Percentiles rank a stretch among this genome's conserved stretches.
Conservation (phyloP, 1,284 basidiomycete genomes). For the Termitomyces sp. region DNA sequence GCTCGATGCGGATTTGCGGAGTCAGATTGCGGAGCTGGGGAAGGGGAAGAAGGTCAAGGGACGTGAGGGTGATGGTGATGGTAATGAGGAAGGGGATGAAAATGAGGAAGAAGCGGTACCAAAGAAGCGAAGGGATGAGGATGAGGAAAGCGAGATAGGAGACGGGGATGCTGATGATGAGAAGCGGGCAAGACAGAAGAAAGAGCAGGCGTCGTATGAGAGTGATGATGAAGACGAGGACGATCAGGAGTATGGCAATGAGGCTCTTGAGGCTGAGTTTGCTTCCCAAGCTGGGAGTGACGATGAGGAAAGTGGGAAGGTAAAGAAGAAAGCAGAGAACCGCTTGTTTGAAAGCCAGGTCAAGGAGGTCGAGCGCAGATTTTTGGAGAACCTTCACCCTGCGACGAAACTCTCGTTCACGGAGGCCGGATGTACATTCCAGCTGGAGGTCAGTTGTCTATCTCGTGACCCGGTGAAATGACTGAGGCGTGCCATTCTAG, state of each 20-base stretch:
- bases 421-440: slow-evolving; percentile 69
- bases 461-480: not conserved
- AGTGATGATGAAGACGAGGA: slow-evolving; percentile 47
- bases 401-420: slow-evolving; percentile 78
- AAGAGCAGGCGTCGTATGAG: slow-evolving; percentile 73
- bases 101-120: slow-evolving; percentile 25
- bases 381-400: slow-evolving; percentile 47
- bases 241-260: slow-evolving; percentile 43
- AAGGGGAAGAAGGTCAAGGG: slow-evolving; percentile 59
- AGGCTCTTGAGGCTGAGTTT: slow-evolving; percentile 68
- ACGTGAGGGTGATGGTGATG: slow-evolving; percentile 40
- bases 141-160: slow-evolving; percentile 62
- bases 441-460: slow-evolving; percentile 63
- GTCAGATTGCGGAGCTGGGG: slow-evolving; percentile 79
- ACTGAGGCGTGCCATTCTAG: slow-evolving; percentile 28
- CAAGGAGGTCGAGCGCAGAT: slow-evolving; percentile 44
- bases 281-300: slow-evolving; percentile 37
- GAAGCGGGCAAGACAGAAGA: slow-evolving; percentile 63
- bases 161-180: slow-evolving; percentile 77
- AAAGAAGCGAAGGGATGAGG: slow-evolving; percentile 36
- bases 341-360: slow-evolving; percentile 36
- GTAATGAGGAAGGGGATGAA: slow-evolving; percentile 43
- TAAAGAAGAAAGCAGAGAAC: slow-evolving; percentile 16
- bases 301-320: slow-evolving; percentile 27
- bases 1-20: slow-evolving; percentile 75